A percentile compares a stretch with the other conserved stretches of the same genome.
Conservation (phyloP, 768 basidiomycete species). For the Lactifluus volemus region DNA sequence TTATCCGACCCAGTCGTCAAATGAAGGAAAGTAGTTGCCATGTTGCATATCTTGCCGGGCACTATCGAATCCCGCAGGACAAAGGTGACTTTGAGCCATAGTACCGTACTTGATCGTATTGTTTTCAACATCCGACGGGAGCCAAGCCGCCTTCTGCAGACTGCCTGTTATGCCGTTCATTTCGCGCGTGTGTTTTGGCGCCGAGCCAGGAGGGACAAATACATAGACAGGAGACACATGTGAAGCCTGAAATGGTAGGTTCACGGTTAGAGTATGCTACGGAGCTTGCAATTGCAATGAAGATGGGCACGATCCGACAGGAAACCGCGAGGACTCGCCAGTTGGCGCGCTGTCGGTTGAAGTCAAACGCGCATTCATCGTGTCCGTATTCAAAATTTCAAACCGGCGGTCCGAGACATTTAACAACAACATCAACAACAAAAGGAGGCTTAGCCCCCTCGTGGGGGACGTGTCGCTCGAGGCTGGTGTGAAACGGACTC, state of each 20-base stretch:
- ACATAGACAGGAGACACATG: background rate
- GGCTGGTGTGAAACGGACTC: constrained; percentile 13
- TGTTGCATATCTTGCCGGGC: constrained; percentile 30
- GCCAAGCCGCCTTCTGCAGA: constrained; percentile 18
- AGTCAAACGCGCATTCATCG: constrained; percentile 12
- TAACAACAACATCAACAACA: background rate
- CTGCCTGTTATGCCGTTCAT: constrained; percentile 18
- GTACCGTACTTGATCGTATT: background rate
- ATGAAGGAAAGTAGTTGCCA: constrained; percentile 32
- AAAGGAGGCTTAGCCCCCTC: constrained; percentile 16
- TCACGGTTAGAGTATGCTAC: constrained; percentile 4
- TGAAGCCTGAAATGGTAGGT: background rate
- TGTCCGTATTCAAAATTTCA: constrained; percentile 14
- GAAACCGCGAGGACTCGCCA: constrained; percentile 14
- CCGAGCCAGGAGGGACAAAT: constrained; percentile 1
- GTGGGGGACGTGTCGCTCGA: constrained; percentile 12
- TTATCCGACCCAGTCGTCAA: constrained; percentile 27
- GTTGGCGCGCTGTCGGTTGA: constrained; percentile 10
- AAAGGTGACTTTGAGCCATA: constrained; percentile 25
- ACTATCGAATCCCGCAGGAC: constrained; percentile 35
- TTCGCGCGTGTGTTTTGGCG: constrained; percentile 8
- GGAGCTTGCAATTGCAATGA: constrained; percentile 9
- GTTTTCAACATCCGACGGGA: constrained; percentile 11
- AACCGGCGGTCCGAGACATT: constrained; percentile 13
- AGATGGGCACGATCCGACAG: constrained; percentile 4